Base-by-base conservation (phyloP, 2,329 filamentous ascomycete genomes). In the Ascochyta viciae-villosae region DNA sequence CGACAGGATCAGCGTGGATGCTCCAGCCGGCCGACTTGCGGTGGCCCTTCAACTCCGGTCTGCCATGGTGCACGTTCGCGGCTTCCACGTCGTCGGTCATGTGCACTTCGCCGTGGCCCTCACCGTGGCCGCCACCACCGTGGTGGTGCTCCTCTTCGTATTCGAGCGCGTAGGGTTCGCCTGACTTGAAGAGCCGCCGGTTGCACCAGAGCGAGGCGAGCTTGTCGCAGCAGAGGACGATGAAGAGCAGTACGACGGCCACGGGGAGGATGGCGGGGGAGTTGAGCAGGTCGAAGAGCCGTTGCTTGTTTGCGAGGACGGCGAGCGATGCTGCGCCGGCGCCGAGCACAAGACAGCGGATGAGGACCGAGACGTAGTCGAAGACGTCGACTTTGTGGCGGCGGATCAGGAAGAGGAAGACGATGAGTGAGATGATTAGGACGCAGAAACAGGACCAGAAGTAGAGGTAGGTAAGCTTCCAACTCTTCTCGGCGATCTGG, bases 381-480 rank as follows among this genome's bases (percentile, higher is more conserved):
- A 75, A 78, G 13, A 74, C 48, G 54, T 79, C 76, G 51, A 69
- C 67, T 42, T 72, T 74, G 61, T 76, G 70, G n/a, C 68, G 64
- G 7, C 75, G 71, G 58, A 78, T 77, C 12, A 79, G 66, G 59
- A 77, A 61, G 6, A 76, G 70, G 61, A 78, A 78, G 37, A 71
- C 40, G 47, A 78, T 71, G 16, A 73, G 63, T 49, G 71, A 72
- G n/a, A 70, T 39, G 12, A 77, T 63, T 26, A 78, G 69, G 24
- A 73, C 61, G 62, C 73, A 74, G 48, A 75, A 69, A 9, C 71
- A 72, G 16, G 65, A 62, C 67, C 77, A 75, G 61, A 72, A 72
- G 66, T 77, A 79, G 9, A 77, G 57, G 48, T 74, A 76, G 3
- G 73, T 72, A 3, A 73, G 50, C 37, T 60, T 63, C 67, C 70